These are phyloP conservation scores for Picea glauca DNA, from an alignment of 75 land plant genomes.

Conservation along the genomic window DNA sequence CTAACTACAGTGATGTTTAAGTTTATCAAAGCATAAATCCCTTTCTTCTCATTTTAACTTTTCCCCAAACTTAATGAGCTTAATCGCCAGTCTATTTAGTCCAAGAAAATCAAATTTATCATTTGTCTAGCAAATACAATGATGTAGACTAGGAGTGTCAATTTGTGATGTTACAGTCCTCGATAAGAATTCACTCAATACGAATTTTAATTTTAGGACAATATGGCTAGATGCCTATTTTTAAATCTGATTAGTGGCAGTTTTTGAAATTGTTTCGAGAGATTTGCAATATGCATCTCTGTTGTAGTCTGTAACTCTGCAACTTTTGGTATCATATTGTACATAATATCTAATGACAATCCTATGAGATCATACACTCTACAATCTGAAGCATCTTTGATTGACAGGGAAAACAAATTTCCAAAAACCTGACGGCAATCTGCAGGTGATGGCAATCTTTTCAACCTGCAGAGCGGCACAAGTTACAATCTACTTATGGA, in stretches of 20 bases:
- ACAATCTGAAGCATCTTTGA: background rate
- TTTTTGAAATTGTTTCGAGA: background rate
- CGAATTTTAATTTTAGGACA: too few relatives aligned
- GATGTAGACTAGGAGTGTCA: too few relatives aligned
- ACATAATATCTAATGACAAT: background rate
- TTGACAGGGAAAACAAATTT: background rate
- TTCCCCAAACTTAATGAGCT: too few relatives aligned
- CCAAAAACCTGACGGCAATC: background rate
- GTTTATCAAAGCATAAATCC: too few relatives aligned
- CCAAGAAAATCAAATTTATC: too few relatives aligned
- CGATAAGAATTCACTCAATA: too few relatives aligned
- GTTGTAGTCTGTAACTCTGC: background rate
- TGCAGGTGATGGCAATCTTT: background rate
- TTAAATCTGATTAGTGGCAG: background rate
- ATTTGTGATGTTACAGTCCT: too few relatives aligned
- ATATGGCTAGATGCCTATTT: background rate
- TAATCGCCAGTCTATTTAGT: too few relatives aligned
- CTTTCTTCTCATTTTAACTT: too few relatives aligned
- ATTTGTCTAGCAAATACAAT: too few relatives aligned
- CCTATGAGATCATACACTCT: background rate
- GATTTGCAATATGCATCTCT: background rate
- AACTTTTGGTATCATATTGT: background rate
- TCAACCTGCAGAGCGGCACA: background rate
- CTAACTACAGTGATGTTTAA: too few relatives aligned
- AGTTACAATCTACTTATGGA: background rate